phyloP scores from a whole-genome alignment of 2,329 filamentous ascomycete species.

The Dactylellina drechsleri region DNA sequence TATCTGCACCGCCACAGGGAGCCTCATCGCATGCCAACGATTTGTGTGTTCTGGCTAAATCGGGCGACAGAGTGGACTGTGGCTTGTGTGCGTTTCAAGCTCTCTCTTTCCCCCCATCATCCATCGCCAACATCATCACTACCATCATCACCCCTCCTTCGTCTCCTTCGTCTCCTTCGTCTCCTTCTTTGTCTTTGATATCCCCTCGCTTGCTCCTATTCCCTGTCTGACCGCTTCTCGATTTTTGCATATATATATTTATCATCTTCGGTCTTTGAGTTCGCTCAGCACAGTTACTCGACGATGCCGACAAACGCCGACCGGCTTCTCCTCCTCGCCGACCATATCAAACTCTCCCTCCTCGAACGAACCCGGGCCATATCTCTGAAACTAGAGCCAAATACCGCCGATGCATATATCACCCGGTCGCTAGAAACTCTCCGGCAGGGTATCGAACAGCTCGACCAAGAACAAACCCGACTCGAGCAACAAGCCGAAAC shows the following conservation, averaged over 20 bases:
- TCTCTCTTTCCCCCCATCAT: neutral
- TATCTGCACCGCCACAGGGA: too few relatives aligned
- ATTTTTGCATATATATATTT: too few relatives aligned
- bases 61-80: too few relatives aligned
- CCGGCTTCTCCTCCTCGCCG: slow-evolving; percentile 90
- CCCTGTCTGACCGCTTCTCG: neutral
- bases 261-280: neutral
- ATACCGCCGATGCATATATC: slow-evolving; percentile 87
- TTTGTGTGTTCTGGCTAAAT: too few relatives aligned
- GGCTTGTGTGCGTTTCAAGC: neutral
- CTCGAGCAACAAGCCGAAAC: slow-evolving; percentile 72
- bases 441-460: slow-evolving; percentile 77
- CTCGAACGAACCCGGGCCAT: slow-evolving; percentile 89
- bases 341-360: slow-evolving; percentile 95
- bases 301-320: slow-evolving; percentile 60
- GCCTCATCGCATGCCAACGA: too few relatives aligned
- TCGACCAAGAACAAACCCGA: slow-evolving; percentile 73
- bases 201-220: neutral
- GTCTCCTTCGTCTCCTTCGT: neutral
- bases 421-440: slow-evolving; percentile 88
- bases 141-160: neutral
- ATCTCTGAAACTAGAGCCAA: slow-evolving; percentile 79
- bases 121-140: neutral
- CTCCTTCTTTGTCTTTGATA: slow-evolving; percentile 1
- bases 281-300: neutral